Percentiles rank a stretch among this genome's conserved stretches.
Evolutionary conservation across 2,329 filamentous ascomycete species (phyloP).

Genomic region (Nemania serpens): DNA sequence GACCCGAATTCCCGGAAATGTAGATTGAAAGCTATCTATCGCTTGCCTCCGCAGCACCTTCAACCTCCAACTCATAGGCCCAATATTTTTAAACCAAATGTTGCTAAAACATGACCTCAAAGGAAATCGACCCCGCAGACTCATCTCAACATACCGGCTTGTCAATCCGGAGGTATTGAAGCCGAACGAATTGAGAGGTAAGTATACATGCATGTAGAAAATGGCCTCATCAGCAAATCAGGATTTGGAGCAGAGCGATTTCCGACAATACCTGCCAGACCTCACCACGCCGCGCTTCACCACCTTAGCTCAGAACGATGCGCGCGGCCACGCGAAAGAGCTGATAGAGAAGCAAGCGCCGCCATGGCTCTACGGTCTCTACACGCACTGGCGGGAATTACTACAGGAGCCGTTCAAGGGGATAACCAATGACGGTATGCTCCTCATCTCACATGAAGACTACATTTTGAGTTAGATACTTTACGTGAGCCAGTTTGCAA

Average conservation of each 20-base stretch:
- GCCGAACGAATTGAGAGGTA: no score
- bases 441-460: no score
- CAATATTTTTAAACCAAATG: neutral
- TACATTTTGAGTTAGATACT: no score
- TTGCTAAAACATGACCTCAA: neutral
- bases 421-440: slow-evolving; percentile 68
- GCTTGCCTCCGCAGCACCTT: neutral
- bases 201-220: no score
- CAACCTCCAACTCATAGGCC: neutral
- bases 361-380: slow-evolving; percentile 69
- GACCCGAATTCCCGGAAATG: slow-evolving; percentile 4
- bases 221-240: slow-evolving; percentile 16
- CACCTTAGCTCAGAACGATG: slow-evolving; percentile 64
- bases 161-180: no score
- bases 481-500: no score
- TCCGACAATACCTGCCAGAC: slow-evolving; percentile 66
- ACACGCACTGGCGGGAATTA: slow-evolving; percentile 61
- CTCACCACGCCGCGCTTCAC: slow-evolving; percentile 65
- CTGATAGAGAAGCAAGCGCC: slow-evolving; percentile 64
- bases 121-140: neutral
- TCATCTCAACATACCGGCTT: neutral
- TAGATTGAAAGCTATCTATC: no score
- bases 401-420: slow-evolving; percentile 72
- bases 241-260: slow-evolving; percentile 39
- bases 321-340: slow-evolving; percentile 63